Evolutionary conservation across 192 early-diverging fungal genomes (phyloP), one percentile per base, ranked within the genome.

Genomic region (Ambispora gerdemannii): DNA sequence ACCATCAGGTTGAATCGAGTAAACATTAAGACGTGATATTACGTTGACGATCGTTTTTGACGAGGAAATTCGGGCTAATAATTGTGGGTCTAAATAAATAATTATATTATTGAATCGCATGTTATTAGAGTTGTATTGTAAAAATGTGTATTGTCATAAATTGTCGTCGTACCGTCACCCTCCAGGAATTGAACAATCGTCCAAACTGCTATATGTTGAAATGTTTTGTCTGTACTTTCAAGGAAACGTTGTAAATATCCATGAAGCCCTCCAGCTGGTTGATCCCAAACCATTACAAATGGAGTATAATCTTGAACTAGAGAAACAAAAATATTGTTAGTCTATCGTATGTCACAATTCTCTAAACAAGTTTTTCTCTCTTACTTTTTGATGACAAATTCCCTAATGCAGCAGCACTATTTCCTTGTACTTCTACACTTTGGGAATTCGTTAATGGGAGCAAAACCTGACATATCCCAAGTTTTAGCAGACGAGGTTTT

Each of bases 151-250:
- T 19, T 49, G n/a, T n/a, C n/a, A n/a, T 27, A 20, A 27, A n/a
- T 24, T 7, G 20, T 13, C 27, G 4, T 19, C 32, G 51, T 75
- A 80, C 79, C 79, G 51, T 53, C 68, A 22, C 84, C 84, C 66
- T 90, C 89, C 67, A 92, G 74, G 75, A 92, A 86, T 81, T 92
- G 88, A 20, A 89, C 82, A 72, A 94, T 86, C 27, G 92, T 94
- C 91, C 91, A 94, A 36, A 93, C 83, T 3, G 87, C 92, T 71
- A 94, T 87, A 19, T 93, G 91, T 67, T 88, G 89, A 70, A 94
- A 88, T 59, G 85, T 83, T 67, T 85, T 84, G 59, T 89, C 88
- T 20, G 79, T 75, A 27, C 86, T 82, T 13, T 82, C 81, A 38
- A 91, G 62, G 75, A 91, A 91, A n/a, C 82, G 71, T 20, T 84